Evolutionary conservation across 805 yeast genomes (phyloP).

Genomic region (Phaffomyces antillensis): DNA sequence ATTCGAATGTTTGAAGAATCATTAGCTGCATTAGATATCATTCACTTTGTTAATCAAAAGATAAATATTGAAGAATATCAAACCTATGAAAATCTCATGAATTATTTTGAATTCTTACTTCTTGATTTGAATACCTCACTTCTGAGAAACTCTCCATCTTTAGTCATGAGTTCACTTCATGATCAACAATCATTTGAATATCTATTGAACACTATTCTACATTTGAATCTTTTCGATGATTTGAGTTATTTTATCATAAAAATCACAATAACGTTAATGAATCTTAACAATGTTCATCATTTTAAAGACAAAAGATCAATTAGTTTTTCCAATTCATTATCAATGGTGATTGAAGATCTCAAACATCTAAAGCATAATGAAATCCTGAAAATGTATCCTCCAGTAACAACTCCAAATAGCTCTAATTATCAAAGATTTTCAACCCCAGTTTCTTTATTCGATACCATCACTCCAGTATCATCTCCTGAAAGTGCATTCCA

Average conservation of each 20-base stretch:
- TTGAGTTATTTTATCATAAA: slow-evolving; percentile 15
- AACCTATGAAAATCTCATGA: slow-evolving; percentile 16
- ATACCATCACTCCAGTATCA: not conserved
- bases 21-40: not conserved
- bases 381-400: slow-evolving; percentile 12
- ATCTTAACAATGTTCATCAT: slow-evolving; percentile 14
- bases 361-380: slow-evolving; percentile 17
- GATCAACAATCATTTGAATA: slow-evolving; percentile 1
- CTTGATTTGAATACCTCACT: slow-evolving; percentile 17
- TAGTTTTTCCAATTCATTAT: not conserved
- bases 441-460: not conserved
- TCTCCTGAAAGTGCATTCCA: not conserved
- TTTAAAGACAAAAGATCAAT: not conserved
- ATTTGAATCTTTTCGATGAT: slow-evolving; percentile 17
- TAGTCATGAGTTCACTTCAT: slow-evolving; percentile 1
- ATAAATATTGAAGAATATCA: slow-evolving; percentile 9
- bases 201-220: slow-evolving; percentile 10
- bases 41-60: not conserved
- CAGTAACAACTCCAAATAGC: slow-evolving; percentile 6
- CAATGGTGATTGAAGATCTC: slow-evolving; percentile 6
- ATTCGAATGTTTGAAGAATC: slow-evolving; percentile 6
- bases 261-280: slow-evolving; percentile 11
- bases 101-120: slow-evolving; percentile 13
- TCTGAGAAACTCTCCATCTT: slow-evolving; percentile 5
- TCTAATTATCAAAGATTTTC: no score